Evolutionary conservation across 768 basidiomycete genomes (phyloP), one percentile per base, ranked within the genome.

Genomic region (Mycena sanguinolenta): DNA sequence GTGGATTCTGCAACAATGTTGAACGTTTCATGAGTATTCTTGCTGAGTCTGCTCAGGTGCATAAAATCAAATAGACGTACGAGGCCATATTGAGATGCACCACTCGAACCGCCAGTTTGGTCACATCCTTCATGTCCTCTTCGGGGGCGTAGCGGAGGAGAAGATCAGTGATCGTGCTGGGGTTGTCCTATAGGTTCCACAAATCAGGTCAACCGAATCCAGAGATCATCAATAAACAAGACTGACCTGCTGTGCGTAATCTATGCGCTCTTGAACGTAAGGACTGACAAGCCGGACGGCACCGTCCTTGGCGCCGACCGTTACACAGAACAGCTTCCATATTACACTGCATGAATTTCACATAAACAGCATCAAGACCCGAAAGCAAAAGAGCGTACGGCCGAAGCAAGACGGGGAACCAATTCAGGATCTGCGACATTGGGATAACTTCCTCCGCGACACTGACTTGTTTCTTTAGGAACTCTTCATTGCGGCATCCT

Each of bases 41-140:
- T 38, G 36, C 36, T 14, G 36, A 38, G 6, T 38, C 42, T 44
- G 42, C 42, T 75, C 49, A 71, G 52, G 39, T 75, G 65, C 28
- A 71, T 65, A 19, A 73, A 73, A 44, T 44, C 17, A 44, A 44
- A 13, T 44, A 17, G n/a, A 49, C 46, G 46, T 23, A 49, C 46
- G 70, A 52, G 19, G 65, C 74, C 65, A 75, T 71, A 42, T 75
- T 75, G 50, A 75, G 57, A 44, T 72, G 63, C 21, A 72, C 70
- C 34, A 74, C 70, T 9, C 71, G 44, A 12, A 66, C 38, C 0
- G 69, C 69, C 8, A 71, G 69, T 25, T 28, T 52, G 3, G 8
- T 25, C 21, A 27, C 23, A 23, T 73, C 58, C 17, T 53, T 32
- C 39, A 73, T 2, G 16, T 71, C 73, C 30, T 67, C 69, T 28